Evolutionary conservation across 257 asterid species (phyloP).

Genomic region (Craterostigma plantagineum): DNA sequence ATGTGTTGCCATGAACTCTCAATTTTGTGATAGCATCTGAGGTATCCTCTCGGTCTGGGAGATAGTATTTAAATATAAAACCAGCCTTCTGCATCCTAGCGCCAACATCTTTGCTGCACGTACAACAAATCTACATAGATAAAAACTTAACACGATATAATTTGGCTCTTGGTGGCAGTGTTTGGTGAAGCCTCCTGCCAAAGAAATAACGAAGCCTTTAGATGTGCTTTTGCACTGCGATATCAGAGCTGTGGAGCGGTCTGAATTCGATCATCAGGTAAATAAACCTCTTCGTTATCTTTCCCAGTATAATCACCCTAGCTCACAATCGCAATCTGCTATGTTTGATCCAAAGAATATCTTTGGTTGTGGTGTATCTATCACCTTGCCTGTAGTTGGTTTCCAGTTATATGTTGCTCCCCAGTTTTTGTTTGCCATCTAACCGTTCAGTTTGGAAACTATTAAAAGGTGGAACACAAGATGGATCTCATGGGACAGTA

Average conservation of each 20-base stretch:
- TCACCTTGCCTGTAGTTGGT: not conserved
- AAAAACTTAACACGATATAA: not conserved
- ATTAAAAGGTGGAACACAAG: slow-evolving; percentile 50
- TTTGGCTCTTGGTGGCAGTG: slow-evolving; percentile 21
- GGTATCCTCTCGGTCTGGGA: too few relatives aligned
- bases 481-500: slow-evolving; percentile 45
- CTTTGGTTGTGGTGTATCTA: too few relatives aligned
- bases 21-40: too few relatives aligned
- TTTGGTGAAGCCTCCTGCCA: slow-evolving; percentile 63
- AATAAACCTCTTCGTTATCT: not conserved
- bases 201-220: slow-evolving; percentile 49
- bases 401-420: not conserved
- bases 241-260: slow-evolving; percentile 69
- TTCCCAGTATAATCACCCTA: too few relatives aligned
- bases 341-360: too few relatives aligned
- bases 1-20: too few relatives aligned
- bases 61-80: too few relatives aligned
- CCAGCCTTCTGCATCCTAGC: not conserved
- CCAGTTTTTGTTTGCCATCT: not conserved
- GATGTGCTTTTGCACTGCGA: slow-evolving; percentile 73
- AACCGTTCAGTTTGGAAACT: slow-evolving; percentile 5
- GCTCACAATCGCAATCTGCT: too few relatives aligned
- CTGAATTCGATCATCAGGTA: slow-evolving; percentile 82
- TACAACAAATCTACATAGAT: not conserved
- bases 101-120: not conserved